Evolutionary conservation across 2,329 filamentous ascomycete genomes (phyloP), one percentile per base, ranked within the genome.

Genomic region (Aspergillus udagawae): DNA sequence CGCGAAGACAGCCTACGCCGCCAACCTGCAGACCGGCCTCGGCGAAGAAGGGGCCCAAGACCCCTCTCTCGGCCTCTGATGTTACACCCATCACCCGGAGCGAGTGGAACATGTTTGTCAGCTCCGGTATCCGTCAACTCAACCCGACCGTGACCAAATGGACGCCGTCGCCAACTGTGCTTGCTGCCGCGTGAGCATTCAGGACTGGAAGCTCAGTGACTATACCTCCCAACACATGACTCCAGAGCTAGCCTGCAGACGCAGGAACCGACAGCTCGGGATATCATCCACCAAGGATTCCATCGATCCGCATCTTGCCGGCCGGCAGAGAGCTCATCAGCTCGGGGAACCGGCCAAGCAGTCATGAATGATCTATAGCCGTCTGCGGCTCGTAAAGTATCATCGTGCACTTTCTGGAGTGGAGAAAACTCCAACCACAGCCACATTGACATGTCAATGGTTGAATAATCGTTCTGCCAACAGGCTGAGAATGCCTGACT

Each of bases 51-150:
- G 73, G 70, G 0, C 73, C 75, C 3, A 74, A 74, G 58, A 77
- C 75, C 1, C 75, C 75, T 3, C 60, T 75, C 51, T 75, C 73
- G 4, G 74, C 75, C 0, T 77, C 75, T 2, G 75, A 77, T 61
- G 74, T 77, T 17, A 77, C 75, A 1, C 75, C 75, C 1, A 76
- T 76, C 54, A 77, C 75, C 2, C 64, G 70, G 14, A 74, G 71
- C 41, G 75, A 77, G 58, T 77, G 75, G 75, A 75, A 76, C 52
- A 65, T 77, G 28, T 64, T 77, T 21, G 63, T 74, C 21, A 65
- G 64, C 14, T 61, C 70, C 41, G 71, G 71, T 12, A 68, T 73
- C 27, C 64, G 60, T 2, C 60, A 65, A 49, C 28, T 65, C 4
- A 69, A 71, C 52, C 67, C 70, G 23, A 67, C 63, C 1, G 65